phyloP scores from a whole-genome alignment of 352 stramenopile genomes.

The Phytopythium ostracodes region DNA sequence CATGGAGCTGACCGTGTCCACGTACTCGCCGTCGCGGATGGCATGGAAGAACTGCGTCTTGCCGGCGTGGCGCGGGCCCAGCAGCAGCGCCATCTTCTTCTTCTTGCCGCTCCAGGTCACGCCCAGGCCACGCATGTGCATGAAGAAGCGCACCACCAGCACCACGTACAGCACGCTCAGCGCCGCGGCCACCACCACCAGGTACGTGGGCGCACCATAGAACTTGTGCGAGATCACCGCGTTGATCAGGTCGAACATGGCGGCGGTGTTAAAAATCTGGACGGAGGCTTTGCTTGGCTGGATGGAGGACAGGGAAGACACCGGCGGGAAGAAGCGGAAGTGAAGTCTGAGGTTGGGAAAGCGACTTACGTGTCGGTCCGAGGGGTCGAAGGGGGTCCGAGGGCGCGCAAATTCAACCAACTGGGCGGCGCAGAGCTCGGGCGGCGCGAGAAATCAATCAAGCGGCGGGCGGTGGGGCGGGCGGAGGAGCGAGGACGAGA shows the following conservation, averaged over 20 bases:
- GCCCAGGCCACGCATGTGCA: slow-evolving; percentile 61
- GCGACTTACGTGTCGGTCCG: neutral
- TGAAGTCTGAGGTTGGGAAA: neutral
- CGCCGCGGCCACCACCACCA: slow-evolving; percentile 43
- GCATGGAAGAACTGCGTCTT: slow-evolving; percentile 86
- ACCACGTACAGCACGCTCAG: slow-evolving; percentile 47
- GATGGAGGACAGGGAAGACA: neutral
- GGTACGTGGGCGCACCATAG: slow-evolving; percentile 54
- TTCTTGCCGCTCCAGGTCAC: slow-evolving; percentile 73
- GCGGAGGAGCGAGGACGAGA: too few species aligned
- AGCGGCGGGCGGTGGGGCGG: neutral
- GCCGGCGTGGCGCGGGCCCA: slow-evolving; percentile 60
- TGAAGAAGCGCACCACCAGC: slow-evolving; percentile 52
- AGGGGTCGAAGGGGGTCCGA: neutral
- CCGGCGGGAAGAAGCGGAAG: neutral
- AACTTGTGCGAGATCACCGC: slow-evolving; percentile 33
- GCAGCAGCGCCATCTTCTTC: slow-evolving; percentile 61
- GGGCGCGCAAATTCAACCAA: neutral
- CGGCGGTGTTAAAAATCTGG: neutral
- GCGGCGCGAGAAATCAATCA: slow-evolving; percentile 1
- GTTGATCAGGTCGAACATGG: neutral
- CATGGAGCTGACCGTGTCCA: slow-evolving; percentile 85
- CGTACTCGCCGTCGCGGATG: slow-evolving; percentile 55
- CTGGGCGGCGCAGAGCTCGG: neutral
- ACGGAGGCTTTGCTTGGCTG: too few species aligned